Conservation (phyloP, 805 yeast genomes). For the Cyberlindnera mycetangii region DNA sequence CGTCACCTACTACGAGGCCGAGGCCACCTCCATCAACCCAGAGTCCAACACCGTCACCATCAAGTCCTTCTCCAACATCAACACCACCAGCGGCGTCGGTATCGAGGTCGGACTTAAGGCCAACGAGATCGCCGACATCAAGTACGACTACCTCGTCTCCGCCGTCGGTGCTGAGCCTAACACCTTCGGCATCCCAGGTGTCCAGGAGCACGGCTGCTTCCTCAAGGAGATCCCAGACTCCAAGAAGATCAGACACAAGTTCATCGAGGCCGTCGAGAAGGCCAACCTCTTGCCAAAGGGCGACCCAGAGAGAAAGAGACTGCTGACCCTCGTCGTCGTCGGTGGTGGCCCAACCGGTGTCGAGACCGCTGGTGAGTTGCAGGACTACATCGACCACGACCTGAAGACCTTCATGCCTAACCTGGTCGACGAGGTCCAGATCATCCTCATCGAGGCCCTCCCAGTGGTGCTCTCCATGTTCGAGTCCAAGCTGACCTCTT, state of each 20-base stretch:
- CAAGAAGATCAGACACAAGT: conserved; percentile 69
- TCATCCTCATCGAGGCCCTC: conserved; percentile 84
- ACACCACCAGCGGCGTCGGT: conserved; percentile 33
- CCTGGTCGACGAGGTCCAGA: conserved; percentile 78
- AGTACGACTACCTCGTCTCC: conserved; percentile 80
- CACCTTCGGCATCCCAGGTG: conserved; percentile 93
- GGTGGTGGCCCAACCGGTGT: conserved; percentile 99
- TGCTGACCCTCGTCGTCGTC: conserved; percentile 83
- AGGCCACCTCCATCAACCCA: conserved; percentile 82
- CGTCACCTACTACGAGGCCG: conserved; percentile 84
- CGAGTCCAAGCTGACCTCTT: conserved; percentile 41
- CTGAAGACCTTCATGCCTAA: conserved; percentile 84
- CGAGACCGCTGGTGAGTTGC: conserved; percentile 94
- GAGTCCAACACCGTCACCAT: conserved; percentile 65
- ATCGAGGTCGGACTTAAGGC: conserved; percentile 33
- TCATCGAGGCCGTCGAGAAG: conserved; percentile 86
- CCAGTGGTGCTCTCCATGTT: conserved; percentile 74
- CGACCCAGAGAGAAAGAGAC: conserved; percentile 79
- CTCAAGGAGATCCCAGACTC: conserved; percentile 90
- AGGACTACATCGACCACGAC: conserved; percentile 92
- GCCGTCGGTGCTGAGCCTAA: conserved; percentile 95
- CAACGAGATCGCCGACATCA: conserved; percentile 42
- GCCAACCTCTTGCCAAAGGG: conserved; percentile 79
- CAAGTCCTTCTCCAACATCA: conserved; percentile 40
- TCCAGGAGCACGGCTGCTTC: conserved; percentile 76